A percentile compares a stretch with the other conserved stretches of the same genome.
phyloP scores from a whole-genome alignment of 148 eudicot genomes.

The Silene latifolia region DNA sequence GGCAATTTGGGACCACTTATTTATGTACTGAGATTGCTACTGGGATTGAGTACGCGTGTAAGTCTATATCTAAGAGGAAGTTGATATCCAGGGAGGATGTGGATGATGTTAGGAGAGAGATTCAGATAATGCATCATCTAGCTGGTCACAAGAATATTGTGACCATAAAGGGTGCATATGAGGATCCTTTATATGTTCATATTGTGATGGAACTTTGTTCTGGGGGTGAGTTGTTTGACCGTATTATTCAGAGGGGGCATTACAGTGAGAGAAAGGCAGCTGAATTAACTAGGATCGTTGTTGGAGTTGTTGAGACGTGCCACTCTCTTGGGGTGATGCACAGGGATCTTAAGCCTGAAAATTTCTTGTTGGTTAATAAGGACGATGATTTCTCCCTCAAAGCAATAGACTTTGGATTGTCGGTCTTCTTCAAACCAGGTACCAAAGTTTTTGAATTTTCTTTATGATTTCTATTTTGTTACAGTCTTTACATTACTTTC shows the following conservation, averaged over 20 bases:
- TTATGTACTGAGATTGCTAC: slow-evolving; percentile 76
- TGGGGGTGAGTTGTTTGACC: slow-evolving; percentile 94
- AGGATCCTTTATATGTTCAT: slow-evolving; percentile 84
- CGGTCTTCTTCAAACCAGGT: slow-evolving; percentile 99
- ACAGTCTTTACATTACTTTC: no score
- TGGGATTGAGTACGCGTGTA: slow-evolving; percentile 71
- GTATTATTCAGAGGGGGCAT: slow-evolving; percentile 89
- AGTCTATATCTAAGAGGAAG: slow-evolving; percentile 92
- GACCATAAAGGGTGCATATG: slow-evolving; percentile 86
- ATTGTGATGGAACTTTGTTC: slow-evolving; percentile 91
- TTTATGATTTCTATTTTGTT: no score
- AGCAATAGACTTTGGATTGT: slow-evolving; percentile 93
- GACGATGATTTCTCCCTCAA: slow-evolving; percentile 94
- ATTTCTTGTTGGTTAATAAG: slow-evolving; percentile 80
- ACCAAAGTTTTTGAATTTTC: not conserved
- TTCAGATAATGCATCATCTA: slow-evolving; percentile 99
- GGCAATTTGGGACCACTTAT: slow-evolving; percentile 91
- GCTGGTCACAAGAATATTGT: slow-evolving; percentile 91
- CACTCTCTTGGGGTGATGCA: slow-evolving; percentile 98
- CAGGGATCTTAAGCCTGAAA: slow-evolving; percentile 93
- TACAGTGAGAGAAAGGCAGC: slow-evolving; percentile 94
- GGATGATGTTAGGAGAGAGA: slow-evolving; percentile 96
- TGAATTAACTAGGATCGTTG: slow-evolving; percentile 81
- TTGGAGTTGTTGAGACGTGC: slow-evolving; percentile 93
- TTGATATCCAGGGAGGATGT: slow-evolving; percentile 88